These are phyloP conservation scores for Fusarium foetens DNA, from an alignment of 2,329 filamentous ascomycete species.

Conservation along the genomic window DNA sequence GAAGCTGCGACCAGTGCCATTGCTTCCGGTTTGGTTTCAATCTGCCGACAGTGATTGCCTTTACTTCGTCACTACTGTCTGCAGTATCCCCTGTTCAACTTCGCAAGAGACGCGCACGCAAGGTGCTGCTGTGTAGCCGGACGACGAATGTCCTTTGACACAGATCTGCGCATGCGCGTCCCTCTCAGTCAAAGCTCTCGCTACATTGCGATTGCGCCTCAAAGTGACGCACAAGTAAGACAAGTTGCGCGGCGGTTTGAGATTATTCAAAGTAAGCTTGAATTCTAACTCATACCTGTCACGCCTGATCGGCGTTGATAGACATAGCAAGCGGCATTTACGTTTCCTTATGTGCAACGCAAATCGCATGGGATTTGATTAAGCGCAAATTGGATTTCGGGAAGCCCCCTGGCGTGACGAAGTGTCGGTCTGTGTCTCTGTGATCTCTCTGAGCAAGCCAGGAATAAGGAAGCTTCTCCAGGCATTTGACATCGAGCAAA, in stretches of 20 bases:
- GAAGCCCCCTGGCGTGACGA: constrained; percentile 17
- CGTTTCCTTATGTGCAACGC: constrained; percentile 18
- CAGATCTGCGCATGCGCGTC: constrained; percentile 18
- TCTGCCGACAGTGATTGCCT: constrained; percentile 4
- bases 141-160: constrained; percentile 8
- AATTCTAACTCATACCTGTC: constrained; percentile 40
- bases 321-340: constrained; percentile 28
- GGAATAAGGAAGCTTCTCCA: constrained; percentile 3
- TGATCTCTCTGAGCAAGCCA: background rate
- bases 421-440: constrained; percentile 27
- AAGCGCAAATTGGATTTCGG: constrained; percentile 21
- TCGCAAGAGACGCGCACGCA: constrained; percentile 16
- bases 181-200: background rate
- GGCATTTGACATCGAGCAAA: background rate
- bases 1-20: background rate
- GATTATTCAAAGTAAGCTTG: constrained; percentile 46
- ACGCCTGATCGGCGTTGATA: constrained; percentile 33
- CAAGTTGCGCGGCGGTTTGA: constrained; percentile 43
- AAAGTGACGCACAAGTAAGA: constrained; percentile 33
- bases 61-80: constrained; percentile 10
- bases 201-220: constrained; percentile 20
- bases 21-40: constrained; percentile 7
- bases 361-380: constrained; percentile 28
- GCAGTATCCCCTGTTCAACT: background rate
- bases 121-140: constrained; percentile 19